Evolutionary conservation across 2,329 filamentous ascomycete genomes (phyloP), one percentile per base, ranked within the genome.

Genomic region (Botrytis porri): DNA sequence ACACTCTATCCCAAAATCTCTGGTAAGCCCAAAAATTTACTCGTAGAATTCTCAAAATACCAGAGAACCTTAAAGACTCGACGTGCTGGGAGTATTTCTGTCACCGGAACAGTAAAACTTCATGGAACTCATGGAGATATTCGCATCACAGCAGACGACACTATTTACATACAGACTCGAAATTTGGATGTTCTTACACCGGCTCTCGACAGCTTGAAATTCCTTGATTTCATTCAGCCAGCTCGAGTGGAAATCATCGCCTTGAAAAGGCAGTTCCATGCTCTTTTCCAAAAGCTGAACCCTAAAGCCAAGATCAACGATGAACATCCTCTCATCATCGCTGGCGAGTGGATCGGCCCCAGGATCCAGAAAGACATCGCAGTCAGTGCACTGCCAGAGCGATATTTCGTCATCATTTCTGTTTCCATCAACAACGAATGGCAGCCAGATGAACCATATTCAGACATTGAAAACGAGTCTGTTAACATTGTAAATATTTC

Each of bases 51-150:
- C 45, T 48, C 32, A 20, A 62, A 70, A 9, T 62, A 51, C 14
- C 54, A 70, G 35, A 45, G 39, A 25, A 48, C 35, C n/a, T 48
- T 25, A 5, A 70, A 48, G 32, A 22, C 9, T 29, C 35, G 39
- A 43, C 45, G 35, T 5, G n/a, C 43, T 14, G 66, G 62, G n/a
- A 29, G 66, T 18, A 70, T 76, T 22, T 43, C 51, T 2, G 48
- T 78, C 9, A 76, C 66, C 1, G 77, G 77, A 20, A 77, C 76
- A 2, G 77, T 79, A 2, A 79, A 79, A 51, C 75, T 79, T 2
- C 77, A 78, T 51, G 77, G 77, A 5, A 75, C 75, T 1, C 77
- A 79, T 45, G 74, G 73, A 4, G 77, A 79, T n/a, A 69, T 79
- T 4, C 75, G 77, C 7, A 67, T 78, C 25, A 18, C 74, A 20